Conservation (phyloP, 176 grass and related monocot genomes). For the Phyllostachys edulis region DNA sequence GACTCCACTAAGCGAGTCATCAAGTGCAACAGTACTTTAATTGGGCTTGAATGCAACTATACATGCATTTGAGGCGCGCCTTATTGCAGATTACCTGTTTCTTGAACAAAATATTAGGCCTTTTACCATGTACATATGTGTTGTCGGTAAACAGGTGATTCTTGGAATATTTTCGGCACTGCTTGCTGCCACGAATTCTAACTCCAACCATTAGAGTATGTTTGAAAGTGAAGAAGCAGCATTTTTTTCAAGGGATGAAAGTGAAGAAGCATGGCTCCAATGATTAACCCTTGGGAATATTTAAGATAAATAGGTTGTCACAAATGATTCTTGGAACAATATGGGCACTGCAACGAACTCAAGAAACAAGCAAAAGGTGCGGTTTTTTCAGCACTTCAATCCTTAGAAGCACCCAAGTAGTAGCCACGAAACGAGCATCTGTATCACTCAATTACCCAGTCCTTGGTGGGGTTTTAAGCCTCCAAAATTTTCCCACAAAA, state of each 20-base stretch:
- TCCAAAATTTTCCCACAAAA: background rate
- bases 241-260: background rate
- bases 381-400: background rate
- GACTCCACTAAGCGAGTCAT: constrained; percentile 22
- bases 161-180: background rate
- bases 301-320: background rate
- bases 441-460: too few species aligned
- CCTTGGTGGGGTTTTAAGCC: background rate
- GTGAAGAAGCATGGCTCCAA: background rate
- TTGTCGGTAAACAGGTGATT: background rate
- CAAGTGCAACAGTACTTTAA: constrained; percentile 19
- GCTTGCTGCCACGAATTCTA: background rate
- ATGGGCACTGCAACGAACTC: background rate
- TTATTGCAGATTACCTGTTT: background rate
- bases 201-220: background rate
- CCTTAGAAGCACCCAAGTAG: background rate
- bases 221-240: background rate
- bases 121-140: background rate
- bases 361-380: background rate
- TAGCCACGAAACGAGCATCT: background rate
- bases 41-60: constrained; percentile 13
- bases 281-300: background rate
- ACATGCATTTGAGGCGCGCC: constrained; percentile 1
- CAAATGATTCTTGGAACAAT: background rate
- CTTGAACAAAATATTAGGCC: background rate